Percentiles rank a stretch among this genome's conserved stretches.
phyloP scores from a whole-genome alignment of 2,329 filamentous ascomycete genomes.

The Knufia fluminis region DNA sequence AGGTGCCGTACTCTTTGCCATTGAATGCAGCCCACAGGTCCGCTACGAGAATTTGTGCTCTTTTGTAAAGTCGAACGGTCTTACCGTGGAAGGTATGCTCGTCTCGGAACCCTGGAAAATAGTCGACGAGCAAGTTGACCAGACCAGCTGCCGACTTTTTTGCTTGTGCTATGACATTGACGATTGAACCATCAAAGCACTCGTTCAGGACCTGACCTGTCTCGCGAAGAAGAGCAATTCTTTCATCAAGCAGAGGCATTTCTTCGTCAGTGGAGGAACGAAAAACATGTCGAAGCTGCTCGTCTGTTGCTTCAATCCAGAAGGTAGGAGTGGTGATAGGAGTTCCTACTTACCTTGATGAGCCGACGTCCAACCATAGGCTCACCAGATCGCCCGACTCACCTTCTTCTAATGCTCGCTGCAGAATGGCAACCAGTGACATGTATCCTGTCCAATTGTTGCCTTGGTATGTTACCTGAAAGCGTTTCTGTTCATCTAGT shows the following conservation, averaged over 20 bases:
- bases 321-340: slow-evolving; percentile 82
- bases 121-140: slow-evolving; percentile 72
- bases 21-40: slow-evolving; percentile 96
- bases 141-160: slow-evolving; percentile 71
- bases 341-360: slow-evolving; percentile 47
- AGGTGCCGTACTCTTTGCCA: slow-evolving; percentile 66
- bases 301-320: slow-evolving; percentile 71
- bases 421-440: slow-evolving; percentile 79
- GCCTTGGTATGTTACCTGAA: slow-evolving; percentile 71
- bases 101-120: slow-evolving; percentile 72
- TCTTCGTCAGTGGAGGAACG: slow-evolving; percentile 76
- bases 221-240: slow-evolving; percentile 70
- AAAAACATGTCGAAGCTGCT: slow-evolving; percentile 68
- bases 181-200: slow-evolving; percentile 67
- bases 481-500: slow-evolving; percentile 58
- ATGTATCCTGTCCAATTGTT: slow-evolving; percentile 89
- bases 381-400: slow-evolving; percentile 20
- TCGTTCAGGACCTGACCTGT: slow-evolving; percentile 71
- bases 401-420: slow-evolving; percentile 83
- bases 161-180: slow-evolving; percentile 63
- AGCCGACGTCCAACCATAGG: not conserved
- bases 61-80: slow-evolving; percentile 75
- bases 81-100: slow-evolving; percentile 65
- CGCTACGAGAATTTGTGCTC: slow-evolving; percentile 90
- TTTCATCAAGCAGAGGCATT: slow-evolving; percentile 73